A percentile compares a stretch with the other conserved stretches of the same genome.
Evolutionary conservation across 371 early-diverging fungal species (phyloP).

Genomic region (Lichtheimia hyalospora): DNA sequence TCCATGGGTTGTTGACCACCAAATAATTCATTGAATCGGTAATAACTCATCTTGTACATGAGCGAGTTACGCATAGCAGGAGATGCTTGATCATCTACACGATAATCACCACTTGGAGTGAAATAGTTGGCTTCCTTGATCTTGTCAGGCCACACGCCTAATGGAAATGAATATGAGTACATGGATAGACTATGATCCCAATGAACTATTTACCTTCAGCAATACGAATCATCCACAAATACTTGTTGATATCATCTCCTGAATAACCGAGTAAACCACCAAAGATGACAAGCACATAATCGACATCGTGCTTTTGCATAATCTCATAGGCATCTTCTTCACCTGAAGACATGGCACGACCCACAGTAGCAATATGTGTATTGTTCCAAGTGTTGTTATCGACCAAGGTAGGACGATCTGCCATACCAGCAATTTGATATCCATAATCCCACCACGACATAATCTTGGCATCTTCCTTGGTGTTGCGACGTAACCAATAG

Average conservation of each 20-base stretch:
- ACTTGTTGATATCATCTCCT: constrained; percentile 99
- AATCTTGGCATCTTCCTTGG: constrained; percentile 89
- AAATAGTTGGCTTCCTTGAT: constrained; percentile 89
- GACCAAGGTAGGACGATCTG: constrained; percentile 94
- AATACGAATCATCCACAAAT: constrained; percentile 99
- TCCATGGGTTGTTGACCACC: constrained; percentile 78
- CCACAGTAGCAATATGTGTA: constrained; percentile 99
- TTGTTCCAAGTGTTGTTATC: constrained; percentile 99
- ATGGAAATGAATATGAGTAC: background rate
- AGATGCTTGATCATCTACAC: constrained; percentile 89
- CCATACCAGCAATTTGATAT: constrained; percentile 99
- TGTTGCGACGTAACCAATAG: constrained; percentile 98
- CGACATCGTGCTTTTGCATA: constrained; percentile 91
- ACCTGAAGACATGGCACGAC: constrained; percentile 88
- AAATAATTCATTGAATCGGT: constrained; percentile 88
- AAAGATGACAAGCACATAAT: constrained; percentile 95
- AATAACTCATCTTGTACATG: constrained; percentile 97
- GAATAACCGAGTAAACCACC: constrained; percentile 96
- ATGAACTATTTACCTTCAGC: constrained; percentile 76
- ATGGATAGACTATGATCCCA: no score
- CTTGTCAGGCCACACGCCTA: constrained; percentile 89
- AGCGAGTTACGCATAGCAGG: constrained; percentile 87
- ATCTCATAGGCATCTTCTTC: constrained; percentile 92
- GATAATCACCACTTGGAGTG: constrained; percentile 88
- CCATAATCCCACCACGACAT: constrained; percentile 99